Percentiles rank a stretch among this genome's conserved stretches.
Conservation (phyloP, 2,329 filamentous ascomycete species). For the Akanthomyces muscarius region DNA sequence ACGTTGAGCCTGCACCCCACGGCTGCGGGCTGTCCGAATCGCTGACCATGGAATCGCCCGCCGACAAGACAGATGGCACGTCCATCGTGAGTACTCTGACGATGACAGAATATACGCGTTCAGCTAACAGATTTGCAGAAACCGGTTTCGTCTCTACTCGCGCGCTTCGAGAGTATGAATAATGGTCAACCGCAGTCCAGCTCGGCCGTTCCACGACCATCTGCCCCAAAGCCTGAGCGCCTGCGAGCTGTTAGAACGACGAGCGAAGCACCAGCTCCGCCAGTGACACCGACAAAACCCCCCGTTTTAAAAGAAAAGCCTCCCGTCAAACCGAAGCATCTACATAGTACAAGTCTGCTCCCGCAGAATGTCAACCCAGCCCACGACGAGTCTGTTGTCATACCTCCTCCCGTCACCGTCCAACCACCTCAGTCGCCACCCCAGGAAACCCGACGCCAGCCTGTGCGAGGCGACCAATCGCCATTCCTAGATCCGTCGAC, state of each 20-base stretch:
- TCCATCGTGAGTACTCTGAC: conserved; percentile 58
- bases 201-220: conserved; percentile 32
- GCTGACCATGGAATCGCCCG: conserved; percentile 21
- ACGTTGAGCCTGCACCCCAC: conserved; percentile 5
- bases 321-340: conserved; percentile 39
- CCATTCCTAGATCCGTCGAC: conserved; percentile 47
- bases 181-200: conserved; percentile 23
- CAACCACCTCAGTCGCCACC: conserved; percentile 68
- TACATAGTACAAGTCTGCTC: neutral
- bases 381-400: conserved; percentile 28
- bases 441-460: conserved; percentile 39
- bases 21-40: conserved; percentile 2
- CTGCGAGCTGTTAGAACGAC: conserved; percentile 39
- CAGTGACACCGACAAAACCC: conserved; percentile 30
- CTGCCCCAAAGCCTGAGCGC: conserved; percentile 41
- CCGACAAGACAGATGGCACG: conserved; percentile 66
- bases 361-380: conserved; percentile 23
- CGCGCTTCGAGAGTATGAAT: conserved; percentile 73
- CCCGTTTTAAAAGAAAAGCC: conserved; percentile 29
- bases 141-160: conserved; percentile 76
- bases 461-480: conserved; percentile 38
- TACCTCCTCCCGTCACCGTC: conserved; percentile 63
- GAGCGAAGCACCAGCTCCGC: conserved; percentile 31
- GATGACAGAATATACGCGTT: neutral
- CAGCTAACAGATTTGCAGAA: conserved; percentile 48